A percentile compares a stretch with the other conserved stretches of the same genome.
phyloP scores from a whole-genome alignment of 805 yeast genomes.

The Zygoascus bituminiphila region DNA sequence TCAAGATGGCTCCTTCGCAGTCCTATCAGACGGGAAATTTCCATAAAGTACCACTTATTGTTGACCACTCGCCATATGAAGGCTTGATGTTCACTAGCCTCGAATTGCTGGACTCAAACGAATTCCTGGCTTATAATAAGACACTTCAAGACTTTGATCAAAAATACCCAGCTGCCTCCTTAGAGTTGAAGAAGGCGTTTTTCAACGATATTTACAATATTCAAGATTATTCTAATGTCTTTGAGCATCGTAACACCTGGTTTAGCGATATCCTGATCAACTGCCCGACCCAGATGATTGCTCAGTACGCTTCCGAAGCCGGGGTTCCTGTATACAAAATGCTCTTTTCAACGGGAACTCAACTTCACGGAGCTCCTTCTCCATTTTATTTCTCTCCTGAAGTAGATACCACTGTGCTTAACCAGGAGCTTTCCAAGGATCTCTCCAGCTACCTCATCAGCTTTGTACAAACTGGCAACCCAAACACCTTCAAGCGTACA shows the following conservation, averaged over 20 bases:
- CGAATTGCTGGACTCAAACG: neutral
- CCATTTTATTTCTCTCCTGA: constrained; percentile 6
- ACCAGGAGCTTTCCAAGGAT: neutral
- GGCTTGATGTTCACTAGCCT: constrained; percentile 9
- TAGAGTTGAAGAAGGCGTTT: neutral
- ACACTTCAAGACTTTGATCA: neutral
- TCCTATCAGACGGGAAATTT: constrained; percentile 9
- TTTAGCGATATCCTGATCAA: constrained; percentile 10
- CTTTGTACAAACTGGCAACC: constrained; percentile 7
- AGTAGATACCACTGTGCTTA: constrained; percentile 1
- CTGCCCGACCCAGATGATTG: constrained; percentile 12
- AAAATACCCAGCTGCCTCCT: constrained; percentile 3
- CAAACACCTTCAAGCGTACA: constrained; percentile 1
- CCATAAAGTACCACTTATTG: constrained; percentile 10
- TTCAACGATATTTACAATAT: constrained; percentile 2
- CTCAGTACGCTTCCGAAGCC: constrained; percentile 5
- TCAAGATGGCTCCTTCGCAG: constrained; percentile 3
- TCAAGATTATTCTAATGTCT: constrained; percentile 4
- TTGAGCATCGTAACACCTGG: constrained; percentile 10
- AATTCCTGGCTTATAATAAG: constrained; percentile 3
- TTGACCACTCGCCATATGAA: constrained; percentile 7
- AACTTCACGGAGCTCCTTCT: constrained; percentile 9
- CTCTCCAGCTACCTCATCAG: constrained; percentile 4
- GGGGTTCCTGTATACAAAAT: constrained; percentile 9
- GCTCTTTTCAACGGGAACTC: constrained; percentile 8